phyloP scores from a whole-genome alignment of 2,329 filamentous ascomycete species.

The Sporothrix schenckii region DNA sequence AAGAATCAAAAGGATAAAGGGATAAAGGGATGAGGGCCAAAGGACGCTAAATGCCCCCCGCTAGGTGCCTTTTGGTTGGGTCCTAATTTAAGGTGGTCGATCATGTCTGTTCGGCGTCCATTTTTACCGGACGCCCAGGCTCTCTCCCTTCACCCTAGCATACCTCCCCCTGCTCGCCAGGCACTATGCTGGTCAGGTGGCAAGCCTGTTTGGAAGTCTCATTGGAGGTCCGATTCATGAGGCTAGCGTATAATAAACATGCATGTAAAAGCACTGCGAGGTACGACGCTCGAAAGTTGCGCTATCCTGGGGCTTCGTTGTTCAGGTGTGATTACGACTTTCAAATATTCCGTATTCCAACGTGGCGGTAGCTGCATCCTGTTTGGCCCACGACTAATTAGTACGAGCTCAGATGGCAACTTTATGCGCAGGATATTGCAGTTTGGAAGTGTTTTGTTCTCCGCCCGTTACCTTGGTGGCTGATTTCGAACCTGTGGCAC shows the following conservation, averaged over 20 bases:
- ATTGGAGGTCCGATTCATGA: not conserved
- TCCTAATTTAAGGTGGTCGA: slow-evolving; percentile 12
- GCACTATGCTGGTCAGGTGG: not conserved
- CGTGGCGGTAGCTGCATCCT: no score
- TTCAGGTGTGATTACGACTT: no score
- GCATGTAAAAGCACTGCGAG: slow-evolving; percentile 19
- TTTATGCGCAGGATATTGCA: no score
- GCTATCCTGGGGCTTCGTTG: no score
- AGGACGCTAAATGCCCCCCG: not conserved
- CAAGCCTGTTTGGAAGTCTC: not conserved
- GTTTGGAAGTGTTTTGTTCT: no score
- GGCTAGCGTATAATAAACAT: not conserved
- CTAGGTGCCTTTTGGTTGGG: not conserved
- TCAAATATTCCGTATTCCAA: no score
- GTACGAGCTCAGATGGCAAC: no score
- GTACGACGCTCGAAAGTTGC: not conserved
- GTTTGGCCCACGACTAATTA: no score
- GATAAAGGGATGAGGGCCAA: not conserved
- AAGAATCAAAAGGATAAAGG: not conserved
- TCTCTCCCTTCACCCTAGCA: not conserved
- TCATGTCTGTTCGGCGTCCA: slow-evolving; percentile 3
- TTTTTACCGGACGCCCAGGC: no score
- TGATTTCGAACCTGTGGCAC: no score
- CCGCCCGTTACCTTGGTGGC: no score
- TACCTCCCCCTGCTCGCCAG: no score